These are phyloP conservation scores for Mycena amicta DNA, from an alignment of 768 basidiomycete genomes.

Conservation along the genomic window DNA sequence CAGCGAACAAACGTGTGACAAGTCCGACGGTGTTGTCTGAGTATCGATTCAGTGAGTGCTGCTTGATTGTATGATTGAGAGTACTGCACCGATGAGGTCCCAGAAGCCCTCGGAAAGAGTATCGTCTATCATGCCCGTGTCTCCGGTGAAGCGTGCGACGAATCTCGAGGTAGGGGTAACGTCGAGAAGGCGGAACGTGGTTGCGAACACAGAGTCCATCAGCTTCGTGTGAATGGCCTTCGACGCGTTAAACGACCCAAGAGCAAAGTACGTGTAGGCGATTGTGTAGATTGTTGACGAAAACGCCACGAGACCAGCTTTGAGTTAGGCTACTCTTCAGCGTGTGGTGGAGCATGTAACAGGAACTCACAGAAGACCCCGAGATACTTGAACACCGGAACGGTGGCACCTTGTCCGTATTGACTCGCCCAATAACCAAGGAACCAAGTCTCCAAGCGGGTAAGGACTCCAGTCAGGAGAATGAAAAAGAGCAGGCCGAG, in stretches of 20 bases:
- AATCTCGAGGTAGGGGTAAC: slow-evolving; percentile 54
- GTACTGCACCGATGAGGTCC: not conserved
- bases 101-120: slow-evolving; percentile 34
- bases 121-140: not conserved
- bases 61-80: not conserved
- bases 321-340: not conserved
- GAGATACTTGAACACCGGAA: slow-evolving; percentile 40
- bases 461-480: slow-evolving; percentile 28
- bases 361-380: not conserved
- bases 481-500: slow-evolving; percentile 28
- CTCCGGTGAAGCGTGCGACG: slow-evolving; percentile 63
- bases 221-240: slow-evolving; percentile 54
- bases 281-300: not conserved
- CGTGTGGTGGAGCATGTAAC: not conserved
- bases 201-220: slow-evolving; percentile 54
- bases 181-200: slow-evolving; percentile 52
- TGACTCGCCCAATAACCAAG: slow-evolving; percentile 46
- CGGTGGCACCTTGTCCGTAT: slow-evolving; percentile 34
- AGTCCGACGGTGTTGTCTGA: not conserved
- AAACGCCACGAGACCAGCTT: not conserved
- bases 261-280: not conserved
- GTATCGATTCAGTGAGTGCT: not conserved
- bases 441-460: slow-evolving; percentile 42
- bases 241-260: slow-evolving; percentile 52
- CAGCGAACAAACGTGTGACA: slow-evolving; percentile 36